Evolutionary conservation across 257 asterid genomes (phyloP), one percentile per base, ranked within the genome.

Genomic region (Ajuga chamaepitys): DNA sequence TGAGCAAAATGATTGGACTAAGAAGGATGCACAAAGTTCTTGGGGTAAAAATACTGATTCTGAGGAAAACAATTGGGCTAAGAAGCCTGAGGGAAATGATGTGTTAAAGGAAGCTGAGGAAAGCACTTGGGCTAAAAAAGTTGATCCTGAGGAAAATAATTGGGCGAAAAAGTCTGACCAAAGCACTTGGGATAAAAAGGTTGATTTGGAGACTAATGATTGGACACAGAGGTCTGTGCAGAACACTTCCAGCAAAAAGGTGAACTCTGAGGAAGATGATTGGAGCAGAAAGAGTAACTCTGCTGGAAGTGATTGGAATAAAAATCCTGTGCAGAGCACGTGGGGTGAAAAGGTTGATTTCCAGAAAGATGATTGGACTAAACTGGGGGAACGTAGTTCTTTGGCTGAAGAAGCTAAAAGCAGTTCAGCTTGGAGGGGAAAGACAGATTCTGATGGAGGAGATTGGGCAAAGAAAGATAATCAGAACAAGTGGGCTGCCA

Each of bases 11-110:
- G 67, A 38, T 46, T 40, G 64, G 68, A 18, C 45, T 0, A 38
- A n/a, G 20, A 70, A 68, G 25, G 9, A 56, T n/a, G 62, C 37
- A 3, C 10, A 25, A 24, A 61, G 61, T 35, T 16, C 46, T 14
- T 77, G 84, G 88, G 78, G 70, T 21, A 59, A 71, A 16, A 66
- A 51, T 37, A 73, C 42, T 28, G 77, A 54, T 51, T 41, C 72
- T 17, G 50, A 38, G 7, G 68, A 45, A 26, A 22, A 32, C 13
- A 50, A 9, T 2, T 46, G 55, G 74, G 5, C 68, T 0, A 61
- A 55, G 16, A 58, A 20, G 35, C 9, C 64, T 2, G 30, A 18
- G 11, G 52, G 63, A 18, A 34, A 45, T 11, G n/a, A n/a, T 60
- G 74, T 74, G 70, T 45, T 35, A 44, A 58, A 24, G 53, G 57